Base-by-base conservation (phyloP, 257 asterid genomes). In the Coffea canephora region DNA sequence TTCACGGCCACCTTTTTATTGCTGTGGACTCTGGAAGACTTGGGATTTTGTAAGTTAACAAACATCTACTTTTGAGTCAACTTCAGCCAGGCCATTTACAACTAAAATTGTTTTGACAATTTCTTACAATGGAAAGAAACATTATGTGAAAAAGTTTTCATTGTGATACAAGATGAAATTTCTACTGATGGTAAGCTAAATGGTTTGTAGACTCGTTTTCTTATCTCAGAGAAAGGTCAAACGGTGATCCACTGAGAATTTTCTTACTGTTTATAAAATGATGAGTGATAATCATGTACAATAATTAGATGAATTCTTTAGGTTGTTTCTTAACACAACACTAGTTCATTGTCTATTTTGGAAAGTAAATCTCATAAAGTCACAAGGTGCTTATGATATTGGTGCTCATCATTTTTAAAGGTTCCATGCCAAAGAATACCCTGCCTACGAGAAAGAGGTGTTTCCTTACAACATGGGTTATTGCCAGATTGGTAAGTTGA, bases 401-500 rank as follows among this genome's bases (percentile, higher is more conserved):
- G 31, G 65, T 79, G 54, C 69, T 80, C 74, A 55, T 72, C 62
- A 6, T 67, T 74, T 82, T 86, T 85, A 50, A 91, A 95, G 98
- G 91, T 95, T 95, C 85, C 99, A 95, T 87, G 97, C 99, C 13
- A 95, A 87, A 87, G 99, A 95, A 84, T 95, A 95, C 84, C 98
- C 97, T 66, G 94, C 90, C 69, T 95, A 85, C 80, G 96, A 91
- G 83, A 87, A 91, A 85, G 81, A 89, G 80, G 86, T 79, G 25
- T 95, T 93, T 78, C 97, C 98, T 69, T 83, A 8, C 82, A 91
- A 91, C 84, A 87, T 93, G 98, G 99, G 99, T 48, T 95, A 89
- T 85, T 95, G 99, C 88, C 99, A 95, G 89, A 83, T 78, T 27
- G 98, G 99, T 95, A 73, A 74, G 92, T 82, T 45, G 76, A 75